phyloP scores from a whole-genome alignment of 768 basidiomycete species.

The Russula dissimulans region DNA sequence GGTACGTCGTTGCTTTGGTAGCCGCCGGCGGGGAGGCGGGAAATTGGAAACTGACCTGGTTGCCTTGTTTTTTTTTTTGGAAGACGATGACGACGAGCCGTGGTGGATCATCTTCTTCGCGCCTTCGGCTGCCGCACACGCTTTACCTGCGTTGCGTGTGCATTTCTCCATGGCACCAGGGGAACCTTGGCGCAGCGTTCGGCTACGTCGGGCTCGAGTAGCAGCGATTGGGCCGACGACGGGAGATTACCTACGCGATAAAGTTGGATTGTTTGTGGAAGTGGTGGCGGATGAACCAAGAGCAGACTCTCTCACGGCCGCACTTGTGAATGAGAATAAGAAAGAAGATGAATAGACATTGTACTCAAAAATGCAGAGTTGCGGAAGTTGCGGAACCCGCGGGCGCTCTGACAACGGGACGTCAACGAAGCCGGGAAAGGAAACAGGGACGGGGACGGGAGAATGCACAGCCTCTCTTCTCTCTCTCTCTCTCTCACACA shows the following conservation, averaged over 20 bases:
- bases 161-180: constrained; percentile 33
- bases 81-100: not conserved
- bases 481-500: not conserved
- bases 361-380: too few relatives aligned
- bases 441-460: too few relatives aligned
- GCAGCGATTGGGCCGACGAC: constrained; percentile 70
- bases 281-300: constrained; percentile 48
- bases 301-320: constrained; percentile 38
- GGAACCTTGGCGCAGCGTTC: not conserved
- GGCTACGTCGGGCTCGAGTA: constrained; percentile 22
- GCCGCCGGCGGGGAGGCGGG: not conserved
- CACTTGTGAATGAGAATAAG: constrained; percentile 19
- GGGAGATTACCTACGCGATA: constrained; percentile 38
- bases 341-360: not conserved
- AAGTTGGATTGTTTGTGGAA: constrained; percentile 41
- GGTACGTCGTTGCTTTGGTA: not conserved
- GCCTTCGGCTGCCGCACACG: constrained; percentile 58
- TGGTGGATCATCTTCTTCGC: constrained; percentile 77
- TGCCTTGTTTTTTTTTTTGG: not conserved
- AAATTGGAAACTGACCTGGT: not conserved
- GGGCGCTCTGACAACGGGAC: too few relatives aligned
- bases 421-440: not conserved
- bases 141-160: constrained; percentile 39
- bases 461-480: too few relatives aligned
- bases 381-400: too few relatives aligned